phyloP scores from a whole-genome alignment of 2,329 filamentous ascomycete species.

The Phoma sp. region DNA sequence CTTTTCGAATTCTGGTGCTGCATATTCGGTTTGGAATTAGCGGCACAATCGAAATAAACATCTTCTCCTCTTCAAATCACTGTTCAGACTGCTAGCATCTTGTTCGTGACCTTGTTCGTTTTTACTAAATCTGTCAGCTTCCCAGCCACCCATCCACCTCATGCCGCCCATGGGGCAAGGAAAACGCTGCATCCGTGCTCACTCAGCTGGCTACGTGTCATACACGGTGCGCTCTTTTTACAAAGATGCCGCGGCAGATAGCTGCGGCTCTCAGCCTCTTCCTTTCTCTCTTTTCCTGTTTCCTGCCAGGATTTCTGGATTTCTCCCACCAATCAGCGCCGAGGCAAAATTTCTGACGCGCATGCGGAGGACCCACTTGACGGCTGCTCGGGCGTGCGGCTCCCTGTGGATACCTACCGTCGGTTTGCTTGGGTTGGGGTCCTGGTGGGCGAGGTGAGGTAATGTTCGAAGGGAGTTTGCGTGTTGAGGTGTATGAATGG shows the following conservation, averaged over 20 bases:
- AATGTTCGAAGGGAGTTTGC: not conserved
- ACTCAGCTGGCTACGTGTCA: conserved; percentile 1
- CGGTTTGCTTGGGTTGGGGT: not conserved
- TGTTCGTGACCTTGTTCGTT: not conserved
- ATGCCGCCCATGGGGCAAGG: too few species aligned
- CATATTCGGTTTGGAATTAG: conserved; percentile 45
- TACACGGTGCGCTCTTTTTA: not conserved
- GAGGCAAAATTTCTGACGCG: conserved; percentile 32
- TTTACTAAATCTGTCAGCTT: too few species aligned
- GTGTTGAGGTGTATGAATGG: not conserved
- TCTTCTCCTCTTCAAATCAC: conserved; percentile 37
- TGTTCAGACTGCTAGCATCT: not conserved
- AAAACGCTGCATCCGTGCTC: too few species aligned
- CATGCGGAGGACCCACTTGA: conserved; percentile 14
- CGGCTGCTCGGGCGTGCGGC: conserved; percentile 10
- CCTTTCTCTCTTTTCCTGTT: not conserved
- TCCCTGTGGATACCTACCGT: conserved; percentile 1
- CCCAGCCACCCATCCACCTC: too few species aligned
- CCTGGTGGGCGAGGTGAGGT: too few species aligned
- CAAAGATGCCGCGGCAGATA: not conserved
- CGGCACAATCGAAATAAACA: conserved; percentile 45
- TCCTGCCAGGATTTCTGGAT: too few species aligned
- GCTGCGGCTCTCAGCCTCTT: not conserved
- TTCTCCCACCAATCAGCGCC: conserved; percentile 18
- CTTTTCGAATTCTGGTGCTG: conserved; percentile 40